phyloP scores from a whole-genome alignment of 106 monocot species.

The Allium fistulosum region DNA sequence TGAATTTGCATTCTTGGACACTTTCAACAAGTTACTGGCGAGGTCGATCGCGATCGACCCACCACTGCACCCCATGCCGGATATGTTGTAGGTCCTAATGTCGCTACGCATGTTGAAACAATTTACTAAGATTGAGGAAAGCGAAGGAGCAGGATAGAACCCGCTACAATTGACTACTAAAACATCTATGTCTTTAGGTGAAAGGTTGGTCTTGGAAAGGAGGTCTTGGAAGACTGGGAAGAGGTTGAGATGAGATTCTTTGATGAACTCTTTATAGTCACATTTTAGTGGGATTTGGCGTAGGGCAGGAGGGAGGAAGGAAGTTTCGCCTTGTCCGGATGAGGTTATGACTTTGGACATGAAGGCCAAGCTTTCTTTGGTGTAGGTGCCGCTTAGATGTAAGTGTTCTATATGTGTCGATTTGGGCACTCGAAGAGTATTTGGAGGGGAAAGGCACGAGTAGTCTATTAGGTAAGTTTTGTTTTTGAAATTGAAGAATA shows the following conservation, averaged over 20 bases:
- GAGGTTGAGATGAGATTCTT: slow-evolving; percentile 31
- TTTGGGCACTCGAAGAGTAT: slow-evolving; percentile 21
- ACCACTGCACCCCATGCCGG: slow-evolving; percentile 74
- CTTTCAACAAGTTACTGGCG: slow-evolving; percentile 7
- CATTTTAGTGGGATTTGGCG: slow-evolving; percentile 34
- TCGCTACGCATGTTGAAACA: slow-evolving; percentile 38
- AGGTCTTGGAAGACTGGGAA: slow-evolving; percentile 54
- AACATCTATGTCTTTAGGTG: slow-evolving; percentile 30
- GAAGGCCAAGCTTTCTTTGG: slow-evolving; percentile 34
- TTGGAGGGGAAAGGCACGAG: slow-evolving; percentile 37
- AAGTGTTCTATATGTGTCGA: slow-evolving; percentile 34
- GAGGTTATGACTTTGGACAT: slow-evolving; percentile 39
- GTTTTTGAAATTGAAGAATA: too few relatives aligned
- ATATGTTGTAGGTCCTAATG: slow-evolving; percentile 39
- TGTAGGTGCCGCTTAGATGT: slow-evolving; percentile 27
- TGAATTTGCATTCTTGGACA: neutral
- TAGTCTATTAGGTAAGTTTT: slow-evolving; percentile 33
- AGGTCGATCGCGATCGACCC: slow-evolving; percentile 44
- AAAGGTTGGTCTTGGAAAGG: slow-evolving; percentile 31
- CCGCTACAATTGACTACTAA: slow-evolving; percentile 65
- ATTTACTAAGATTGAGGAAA: slow-evolving; percentile 40
- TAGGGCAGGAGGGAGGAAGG: slow-evolving; percentile 47
- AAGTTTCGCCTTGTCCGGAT: neutral
- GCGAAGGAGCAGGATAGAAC: slow-evolving; percentile 48
- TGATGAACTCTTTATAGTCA: slow-evolving; percentile 12